Conservation (phyloP, 148 eudicot genomes). For the Camellia granthamiana region DNA sequence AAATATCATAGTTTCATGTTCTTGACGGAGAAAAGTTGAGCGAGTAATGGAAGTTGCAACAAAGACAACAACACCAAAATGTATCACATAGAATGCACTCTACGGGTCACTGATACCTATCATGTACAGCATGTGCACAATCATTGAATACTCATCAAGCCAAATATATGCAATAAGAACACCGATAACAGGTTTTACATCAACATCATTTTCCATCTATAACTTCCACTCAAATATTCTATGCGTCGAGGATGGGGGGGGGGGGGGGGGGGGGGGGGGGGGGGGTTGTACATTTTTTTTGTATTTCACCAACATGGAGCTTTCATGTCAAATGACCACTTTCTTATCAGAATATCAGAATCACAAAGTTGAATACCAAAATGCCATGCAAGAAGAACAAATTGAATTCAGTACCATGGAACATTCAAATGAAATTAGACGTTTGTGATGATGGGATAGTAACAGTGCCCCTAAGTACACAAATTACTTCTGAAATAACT, state of each 20-base stretch:
- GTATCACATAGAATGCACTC: too few species aligned
- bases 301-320: not conserved
- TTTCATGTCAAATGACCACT: not conserved
- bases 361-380: not conserved
- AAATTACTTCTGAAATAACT: not conserved
- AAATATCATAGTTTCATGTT: not conserved
- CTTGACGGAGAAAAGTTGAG: not conserved
- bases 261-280: too few species aligned
- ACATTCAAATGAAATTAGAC: not conserved
- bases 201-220: not conserved
- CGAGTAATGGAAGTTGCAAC: too few species aligned
- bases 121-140: too few species aligned
- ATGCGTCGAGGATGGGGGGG: too few species aligned
- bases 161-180: not conserved
- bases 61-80: too few species aligned
- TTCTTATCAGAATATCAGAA: not conserved
- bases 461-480: not conserved
- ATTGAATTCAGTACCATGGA: not conserved
- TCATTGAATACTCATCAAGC: too few species aligned
- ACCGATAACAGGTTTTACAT: not conserved
- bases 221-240: not conserved
- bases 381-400: not conserved
- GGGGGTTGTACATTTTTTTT: too few species aligned
- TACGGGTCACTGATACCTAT: too few species aligned
- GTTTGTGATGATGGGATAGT: not conserved